Evolutionary conservation across 306 rosid species (phyloP).

Genomic region (barrel medic (Medicago truncatula)): MtrunA17r5.0-ANR NC_053045.1:11576501-11577000

Average conservation of each 20-base stretch:
- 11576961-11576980: too few species aligned
- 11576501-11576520: slow-evolving; percentile 61
- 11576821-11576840: too few species aligned
- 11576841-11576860: too few species aligned
- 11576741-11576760: slow-evolving; percentile 5
- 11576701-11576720: background rate
- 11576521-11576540: slow-evolving; percentile 65
- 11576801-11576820: background rate
- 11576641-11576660: background rate
- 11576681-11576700: slow-evolving; percentile 16
- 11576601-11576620: slow-evolving; percentile 68
- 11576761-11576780: background rate
- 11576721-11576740: background rate
- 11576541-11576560: slow-evolving; percentile 73
- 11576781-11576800: background rate
- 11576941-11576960: too few species aligned
- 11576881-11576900: too few species aligned
- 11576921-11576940: too few species aligned
- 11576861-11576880: too few species aligned
- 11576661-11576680: slow-evolving; percentile 9
- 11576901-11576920: too few species aligned
- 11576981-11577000: too few species aligned
- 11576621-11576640: slow-evolving; percentile 34
- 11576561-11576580: slow-evolving; percentile 71
- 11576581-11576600: slow-evolving; percentile 71